Evolutionary conservation across 768 basidiomycete species (phyloP).

Genomic region (Boletus sp.): DNA sequence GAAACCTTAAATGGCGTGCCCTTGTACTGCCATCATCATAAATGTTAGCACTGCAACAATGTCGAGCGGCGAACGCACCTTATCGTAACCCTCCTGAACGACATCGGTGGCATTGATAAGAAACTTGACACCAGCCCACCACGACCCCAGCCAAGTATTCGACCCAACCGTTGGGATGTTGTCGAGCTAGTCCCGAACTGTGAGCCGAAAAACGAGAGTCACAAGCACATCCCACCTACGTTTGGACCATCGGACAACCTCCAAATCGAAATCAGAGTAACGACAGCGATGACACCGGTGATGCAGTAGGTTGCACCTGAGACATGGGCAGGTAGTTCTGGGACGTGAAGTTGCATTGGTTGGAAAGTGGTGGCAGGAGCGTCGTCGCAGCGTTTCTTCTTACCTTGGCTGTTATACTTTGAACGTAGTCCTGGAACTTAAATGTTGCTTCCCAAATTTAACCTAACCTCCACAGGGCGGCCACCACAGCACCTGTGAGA

Average conservation of each 20-base stretch:
- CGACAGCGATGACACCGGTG: neutral
- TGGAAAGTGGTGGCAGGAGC: neutral
- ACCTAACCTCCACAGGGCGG: too few relatives aligned
- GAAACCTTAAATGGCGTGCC: slow-evolving; percentile 31
- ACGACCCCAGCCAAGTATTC: slow-evolving; percentile 28
- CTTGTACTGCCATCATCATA: slow-evolving; percentile 23
- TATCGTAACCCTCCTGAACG: slow-evolving; percentile 33
- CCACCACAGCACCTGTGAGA: too few relatives aligned
- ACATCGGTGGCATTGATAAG: slow-evolving; percentile 19
- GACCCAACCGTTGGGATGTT: slow-evolving; percentile 32
- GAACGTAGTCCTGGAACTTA: too few relatives aligned
- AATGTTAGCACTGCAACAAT: neutral
- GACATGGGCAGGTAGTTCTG: neutral
- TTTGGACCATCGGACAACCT: neutral
- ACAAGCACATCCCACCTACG: neutral
- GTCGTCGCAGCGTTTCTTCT: neutral
- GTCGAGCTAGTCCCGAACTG: slow-evolving; percentile 16
- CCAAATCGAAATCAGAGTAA: neutral
- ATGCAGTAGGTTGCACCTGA: neutral
- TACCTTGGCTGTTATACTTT: neutral
- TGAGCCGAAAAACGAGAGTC: neutral
- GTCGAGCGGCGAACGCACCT: slow-evolving; percentile 14
- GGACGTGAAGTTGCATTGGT: neutral
- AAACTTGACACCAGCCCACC: slow-evolving; percentile 20
- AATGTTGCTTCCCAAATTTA: too few relatives aligned